Evolutionary conservation across 305 asterid species (phyloP).

Genomic region (Fraxinus greggii): DNA sequence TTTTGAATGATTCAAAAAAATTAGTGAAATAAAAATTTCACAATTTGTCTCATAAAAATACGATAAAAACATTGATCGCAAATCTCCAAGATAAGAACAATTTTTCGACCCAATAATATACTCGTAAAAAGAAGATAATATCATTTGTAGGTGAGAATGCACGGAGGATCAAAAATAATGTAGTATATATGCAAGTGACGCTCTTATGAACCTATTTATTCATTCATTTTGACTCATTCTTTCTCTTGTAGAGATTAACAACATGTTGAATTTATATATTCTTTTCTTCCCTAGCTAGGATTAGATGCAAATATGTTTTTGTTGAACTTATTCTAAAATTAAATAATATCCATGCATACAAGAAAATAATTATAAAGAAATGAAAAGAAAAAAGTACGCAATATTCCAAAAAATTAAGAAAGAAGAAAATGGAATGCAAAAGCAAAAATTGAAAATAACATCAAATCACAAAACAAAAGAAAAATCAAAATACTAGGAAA

Average conservation of each 20-base stretch:
- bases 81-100: not conserved
- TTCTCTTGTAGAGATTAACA: not conserved
- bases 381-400: not conserved
- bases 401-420: not conserved
- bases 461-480: not conserved
- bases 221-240: constrained; percentile 37
- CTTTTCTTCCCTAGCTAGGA: not conserved
- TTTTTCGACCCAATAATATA: not conserved
- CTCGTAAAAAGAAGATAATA: not conserved
- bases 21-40: not conserved
- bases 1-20: not conserved
- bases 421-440: not conserved
- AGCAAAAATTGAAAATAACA: not conserved
- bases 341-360: not conserved
- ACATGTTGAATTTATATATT: not conserved
- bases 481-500: not conserved
- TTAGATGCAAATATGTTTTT: not conserved
- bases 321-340: not conserved
- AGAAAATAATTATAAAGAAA: not conserved
- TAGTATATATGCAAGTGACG: not conserved
- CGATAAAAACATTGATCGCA: not conserved
- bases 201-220: constrained; percentile 36
- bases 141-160: not conserved
- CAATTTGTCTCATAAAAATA: not conserved
- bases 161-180: not conserved